Evolutionary conservation across 2,329 filamentous ascomycete species (phyloP), one percentile per base, ranked within the genome.

Genomic region (Harringtonia aguacate): DNA sequence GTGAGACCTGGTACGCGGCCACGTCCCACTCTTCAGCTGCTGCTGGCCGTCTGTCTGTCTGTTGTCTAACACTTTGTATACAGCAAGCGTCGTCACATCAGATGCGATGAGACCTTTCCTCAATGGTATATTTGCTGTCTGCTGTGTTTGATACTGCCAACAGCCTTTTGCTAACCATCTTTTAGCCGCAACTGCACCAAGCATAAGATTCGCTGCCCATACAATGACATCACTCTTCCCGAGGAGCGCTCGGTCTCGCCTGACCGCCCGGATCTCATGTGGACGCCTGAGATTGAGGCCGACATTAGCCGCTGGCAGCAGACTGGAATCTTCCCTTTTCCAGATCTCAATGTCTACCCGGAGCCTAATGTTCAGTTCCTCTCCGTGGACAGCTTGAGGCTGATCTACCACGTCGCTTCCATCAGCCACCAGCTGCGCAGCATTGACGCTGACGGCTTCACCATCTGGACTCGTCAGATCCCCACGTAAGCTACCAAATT

Each of bases 121-220:
- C 92, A 98, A 76, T 98, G 90, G 88, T 94, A 72, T n/a, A n/a
- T n/a, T n/a, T n/a, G n/a, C n/a, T n/a, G n/a, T n/a, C n/a, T n/a
- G n/a, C n/a, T n/a, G n/a, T n/a, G n/a, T n/a, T n/a, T n/a, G n/a
- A n/a, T n/a, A n/a, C n/a, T n/a, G n/a, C n/a, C n/a, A n/a, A n/a
- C n/a, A n/a, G n/a, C n/a, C n/a, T n/a, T 27, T 31, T 4, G 15
- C 53, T 63, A 20, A 41, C 39, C 15, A 21, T 9, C 12, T 18
- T 30, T 6, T 35, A 94, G 89, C 69, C 87, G 87, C 58, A 98
- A 98, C 66, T 98, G 92, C 67, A 95, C 90, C 49, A 98, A 97
- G 68, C 92, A 98, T 68, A 95, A 95, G 69, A 92, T 94, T 56
- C 85, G 89, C 58, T 98, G 92, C 66, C 92, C 95, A 56, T 98